phyloP scores from a whole-genome alignment of 1,284 basidiomycete genomes.

The Takashimella koratensis region DNA sequence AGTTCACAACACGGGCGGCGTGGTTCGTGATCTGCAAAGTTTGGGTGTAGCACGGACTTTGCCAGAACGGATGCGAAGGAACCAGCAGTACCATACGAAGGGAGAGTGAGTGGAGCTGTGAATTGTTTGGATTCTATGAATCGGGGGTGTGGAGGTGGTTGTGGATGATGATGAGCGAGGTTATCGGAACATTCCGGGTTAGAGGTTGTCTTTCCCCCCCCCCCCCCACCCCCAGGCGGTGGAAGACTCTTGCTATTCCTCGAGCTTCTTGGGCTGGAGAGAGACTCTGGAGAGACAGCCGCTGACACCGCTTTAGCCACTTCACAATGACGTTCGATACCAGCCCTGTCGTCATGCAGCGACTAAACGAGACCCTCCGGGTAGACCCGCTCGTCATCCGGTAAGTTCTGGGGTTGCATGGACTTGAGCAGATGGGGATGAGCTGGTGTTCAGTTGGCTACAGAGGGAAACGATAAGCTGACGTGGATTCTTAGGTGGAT shows the following conservation, averaged over 20 bases:
- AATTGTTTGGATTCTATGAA: too few relatives aligned
- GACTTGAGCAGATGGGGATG: too few relatives aligned
- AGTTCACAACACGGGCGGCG: constrained; percentile 43
- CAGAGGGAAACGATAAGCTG: too few relatives aligned
- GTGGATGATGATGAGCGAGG: too few relatives aligned
- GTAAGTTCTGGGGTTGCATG: constrained; percentile 13
- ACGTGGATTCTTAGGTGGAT: constrained; percentile 14
- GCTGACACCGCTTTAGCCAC: constrained; percentile 39
- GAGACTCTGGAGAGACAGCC: background rate
- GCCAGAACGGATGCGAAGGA: constrained; percentile 41
- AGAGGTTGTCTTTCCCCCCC: too few relatives aligned
- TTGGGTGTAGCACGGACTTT: constrained; percentile 40
- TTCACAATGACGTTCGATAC: constrained; percentile 48
- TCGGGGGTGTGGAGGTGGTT: too few relatives aligned
- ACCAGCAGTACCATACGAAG: constrained; percentile 45
- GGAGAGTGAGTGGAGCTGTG: constrained; percentile 50
- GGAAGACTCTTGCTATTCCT: too few relatives aligned
- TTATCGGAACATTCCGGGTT: too few relatives aligned
- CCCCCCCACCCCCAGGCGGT: background rate
- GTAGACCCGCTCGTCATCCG: constrained; percentile 44
- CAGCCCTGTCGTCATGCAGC: constrained; percentile 43
- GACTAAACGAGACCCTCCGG: constrained; percentile 42
- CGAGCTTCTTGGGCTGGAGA: too few relatives aligned
- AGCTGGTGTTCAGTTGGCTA: too few relatives aligned
- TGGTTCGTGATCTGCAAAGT: constrained; percentile 44